phyloP scores from a whole-genome alignment of 805 yeast genomes.

The Metschnikowia arizonensis region DNA sequence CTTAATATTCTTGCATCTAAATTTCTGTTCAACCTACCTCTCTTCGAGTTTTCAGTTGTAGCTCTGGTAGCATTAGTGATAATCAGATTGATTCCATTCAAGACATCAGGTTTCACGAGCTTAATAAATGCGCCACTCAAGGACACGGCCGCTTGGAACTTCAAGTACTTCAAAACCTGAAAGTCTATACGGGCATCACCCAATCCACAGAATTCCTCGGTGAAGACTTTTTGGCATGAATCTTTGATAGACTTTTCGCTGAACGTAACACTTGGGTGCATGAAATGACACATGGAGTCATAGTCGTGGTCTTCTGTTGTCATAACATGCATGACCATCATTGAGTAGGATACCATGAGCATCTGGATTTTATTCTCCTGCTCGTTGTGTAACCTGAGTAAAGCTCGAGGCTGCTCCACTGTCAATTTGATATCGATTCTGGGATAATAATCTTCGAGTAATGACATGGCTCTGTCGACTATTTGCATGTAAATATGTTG shows the following conservation, averaged over 20 bases:
- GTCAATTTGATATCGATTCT: conserved; percentile 14
- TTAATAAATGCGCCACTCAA: conserved; percentile 23
- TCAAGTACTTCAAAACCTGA: conserved; percentile 27
- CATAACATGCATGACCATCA: conserved; percentile 30
- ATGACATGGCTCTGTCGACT: conserved; percentile 4
- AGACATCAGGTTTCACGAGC: conserved; percentile 27
- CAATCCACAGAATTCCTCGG: conserved; percentile 23
- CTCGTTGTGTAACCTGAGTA: conserved; percentile 22
- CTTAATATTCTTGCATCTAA: conserved; percentile 23
- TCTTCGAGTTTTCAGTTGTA: conserved; percentile 23
- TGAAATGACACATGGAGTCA: conserved; percentile 30
- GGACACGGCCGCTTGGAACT: conserved; percentile 20
- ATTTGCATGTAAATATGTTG: neutral
- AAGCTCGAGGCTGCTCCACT: conserved; percentile 17
- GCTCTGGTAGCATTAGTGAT: conserved; percentile 24
- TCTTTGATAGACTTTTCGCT: conserved; percentile 21
- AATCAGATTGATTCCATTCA: conserved; percentile 30
- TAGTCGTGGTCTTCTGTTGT: conserved; percentile 32
- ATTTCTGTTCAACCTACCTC: conserved; percentile 28
- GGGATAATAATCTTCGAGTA: conserved; percentile 14
- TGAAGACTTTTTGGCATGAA: conserved; percentile 4
- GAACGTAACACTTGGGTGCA: conserved; percentile 31
- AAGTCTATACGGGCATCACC: conserved; percentile 20
- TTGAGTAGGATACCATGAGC: conserved; percentile 32
- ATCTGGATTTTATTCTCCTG: conserved; percentile 23